A percentile compares a stretch with the other conserved stretches of the same genome.
These are phyloP conservation scores for Solanum bulbocastanum DNA, from an alignment of 257 asterid species.

Conservation along the genomic window DNA sequence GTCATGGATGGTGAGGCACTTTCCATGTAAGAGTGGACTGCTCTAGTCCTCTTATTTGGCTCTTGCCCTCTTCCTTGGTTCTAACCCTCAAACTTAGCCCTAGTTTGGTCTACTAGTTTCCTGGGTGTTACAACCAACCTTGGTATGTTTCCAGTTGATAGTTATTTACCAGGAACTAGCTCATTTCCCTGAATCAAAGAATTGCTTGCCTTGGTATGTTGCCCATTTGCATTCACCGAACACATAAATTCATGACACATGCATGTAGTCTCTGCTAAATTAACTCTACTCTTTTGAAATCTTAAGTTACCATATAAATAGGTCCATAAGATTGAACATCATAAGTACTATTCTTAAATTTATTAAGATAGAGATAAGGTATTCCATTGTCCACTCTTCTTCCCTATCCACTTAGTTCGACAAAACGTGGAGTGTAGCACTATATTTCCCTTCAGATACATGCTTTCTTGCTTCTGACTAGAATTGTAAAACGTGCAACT, in stretches of 20 bases:
- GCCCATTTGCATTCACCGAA: neutral
- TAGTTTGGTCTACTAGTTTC: too few species aligned
- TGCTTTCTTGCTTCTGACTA: slow-evolving; percentile 50
- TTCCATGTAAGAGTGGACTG: too few species aligned
- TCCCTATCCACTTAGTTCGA: too few species aligned
- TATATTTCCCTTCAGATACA: neutral
- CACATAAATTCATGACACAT: neutral
- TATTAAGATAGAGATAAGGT: slow-evolving; percentile 21
- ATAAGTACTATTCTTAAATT: slow-evolving; percentile 13
- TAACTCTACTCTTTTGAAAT: neutral
- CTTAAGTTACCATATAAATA: slow-evolving; percentile 61
- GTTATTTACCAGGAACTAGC: too few species aligned
- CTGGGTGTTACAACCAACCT: too few species aligned
- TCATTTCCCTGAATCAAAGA: too few species aligned
- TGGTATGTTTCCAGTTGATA: too few species aligned
- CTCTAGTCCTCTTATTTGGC: too few species aligned
- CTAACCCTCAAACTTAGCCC: too few species aligned
- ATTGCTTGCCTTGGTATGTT: too few species aligned
- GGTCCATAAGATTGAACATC: slow-evolving; percentile 53
- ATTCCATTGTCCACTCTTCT: slow-evolving; percentile 26
- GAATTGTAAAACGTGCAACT: slow-evolving; percentile 22
- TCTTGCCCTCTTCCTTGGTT: too few species aligned
- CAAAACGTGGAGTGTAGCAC: neutral
- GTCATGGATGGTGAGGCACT: too few species aligned
- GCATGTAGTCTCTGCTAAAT: neutral